Evolutionary conservation across 1,284 basidiomycete genomes (phyloP).

Genomic region (Laetiporus sulphureus): DNA sequence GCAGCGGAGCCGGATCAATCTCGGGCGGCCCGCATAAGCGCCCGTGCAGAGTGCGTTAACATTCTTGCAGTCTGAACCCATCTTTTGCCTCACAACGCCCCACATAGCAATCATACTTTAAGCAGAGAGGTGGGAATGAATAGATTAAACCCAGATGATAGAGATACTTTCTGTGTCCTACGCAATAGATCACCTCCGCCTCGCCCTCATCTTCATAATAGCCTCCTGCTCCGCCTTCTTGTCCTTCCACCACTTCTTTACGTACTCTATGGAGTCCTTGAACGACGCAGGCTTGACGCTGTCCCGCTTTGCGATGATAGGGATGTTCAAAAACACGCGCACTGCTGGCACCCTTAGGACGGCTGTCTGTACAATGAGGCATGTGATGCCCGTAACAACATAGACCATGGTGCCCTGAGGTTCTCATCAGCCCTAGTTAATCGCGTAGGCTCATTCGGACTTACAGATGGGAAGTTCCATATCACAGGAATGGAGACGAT

Average conservation of each 20-base stretch:
- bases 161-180: too few species aligned
- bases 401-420: conserved; percentile 58
- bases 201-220: too few species aligned
- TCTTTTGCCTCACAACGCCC: too few species aligned
- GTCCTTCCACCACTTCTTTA: conserved; percentile 24
- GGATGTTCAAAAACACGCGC: conserved; percentile 42
- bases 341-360: conserved; percentile 40
- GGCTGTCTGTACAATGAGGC: conserved; percentile 40
- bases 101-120: too few species aligned
- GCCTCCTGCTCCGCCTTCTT: conserved; percentile 19
- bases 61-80: too few species aligned
- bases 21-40: too few species aligned
- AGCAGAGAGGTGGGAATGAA: too few species aligned
- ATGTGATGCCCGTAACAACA: conserved; percentile 41
- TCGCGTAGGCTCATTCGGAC: conserved; percentile 19
- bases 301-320: conserved; percentile 28
- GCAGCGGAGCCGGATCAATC: too few species aligned
- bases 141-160: too few species aligned
- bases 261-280: conserved; percentile 23
- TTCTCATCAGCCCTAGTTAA: conserved; percentile 1
- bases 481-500: conserved; percentile 58
- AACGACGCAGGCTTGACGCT: conserved; percentile 20
- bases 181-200: too few species aligned
- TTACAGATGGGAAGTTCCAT: conserved; percentile 48
- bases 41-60: too few species aligned